A percentile compares a stretch with the other conserved stretches of the same genome.
Conservation (phyloP, 345 rosid species). For the Eutrema japonicum region DNA sequence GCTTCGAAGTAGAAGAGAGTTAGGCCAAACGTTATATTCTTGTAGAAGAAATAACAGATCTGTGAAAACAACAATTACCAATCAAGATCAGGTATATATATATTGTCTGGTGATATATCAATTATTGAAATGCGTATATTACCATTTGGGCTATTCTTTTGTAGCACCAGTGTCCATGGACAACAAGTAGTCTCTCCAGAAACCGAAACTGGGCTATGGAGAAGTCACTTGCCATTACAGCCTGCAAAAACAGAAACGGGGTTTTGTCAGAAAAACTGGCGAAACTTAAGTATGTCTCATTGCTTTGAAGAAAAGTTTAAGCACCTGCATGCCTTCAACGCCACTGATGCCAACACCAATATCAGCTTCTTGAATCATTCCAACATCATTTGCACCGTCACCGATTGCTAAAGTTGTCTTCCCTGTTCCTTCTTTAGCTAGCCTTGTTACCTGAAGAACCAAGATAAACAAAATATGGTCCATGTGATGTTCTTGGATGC, state of each 20-base stretch:
- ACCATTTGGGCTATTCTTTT: constrained; percentile 84
- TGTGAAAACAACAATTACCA: constrained; percentile 42
- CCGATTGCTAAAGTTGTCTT: constrained; percentile 77
- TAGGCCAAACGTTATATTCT: constrained; percentile 79
- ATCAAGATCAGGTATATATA: constrained; percentile 14
- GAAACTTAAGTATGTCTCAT: neutral
- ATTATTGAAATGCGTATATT: constrained; percentile 21
- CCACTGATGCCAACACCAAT: constrained; percentile 92
- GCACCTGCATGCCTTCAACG: constrained; percentile 90
- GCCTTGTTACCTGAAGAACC: constrained; percentile 61
- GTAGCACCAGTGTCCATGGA: constrained; percentile 90
- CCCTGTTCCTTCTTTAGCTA: constrained; percentile 72
- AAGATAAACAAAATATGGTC: neutral
- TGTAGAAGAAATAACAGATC: constrained; percentile 79
- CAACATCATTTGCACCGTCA: constrained; percentile 87
- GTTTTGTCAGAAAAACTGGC: neutral
- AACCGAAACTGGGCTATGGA: constrained; percentile 76
- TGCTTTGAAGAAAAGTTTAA: constrained; percentile 4
- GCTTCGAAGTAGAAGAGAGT: constrained; percentile 78
- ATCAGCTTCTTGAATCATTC: constrained; percentile 97
- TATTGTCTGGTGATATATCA: constrained; percentile 16
- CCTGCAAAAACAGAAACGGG: constrained; percentile 48
- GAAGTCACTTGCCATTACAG: constrained; percentile 90
- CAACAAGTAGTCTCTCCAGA: constrained; percentile 68
- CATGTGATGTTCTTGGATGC: neutral